Conservation (phyloP, 1,284 basidiomycete genomes). For the Pseudozyma sp. region DNA sequence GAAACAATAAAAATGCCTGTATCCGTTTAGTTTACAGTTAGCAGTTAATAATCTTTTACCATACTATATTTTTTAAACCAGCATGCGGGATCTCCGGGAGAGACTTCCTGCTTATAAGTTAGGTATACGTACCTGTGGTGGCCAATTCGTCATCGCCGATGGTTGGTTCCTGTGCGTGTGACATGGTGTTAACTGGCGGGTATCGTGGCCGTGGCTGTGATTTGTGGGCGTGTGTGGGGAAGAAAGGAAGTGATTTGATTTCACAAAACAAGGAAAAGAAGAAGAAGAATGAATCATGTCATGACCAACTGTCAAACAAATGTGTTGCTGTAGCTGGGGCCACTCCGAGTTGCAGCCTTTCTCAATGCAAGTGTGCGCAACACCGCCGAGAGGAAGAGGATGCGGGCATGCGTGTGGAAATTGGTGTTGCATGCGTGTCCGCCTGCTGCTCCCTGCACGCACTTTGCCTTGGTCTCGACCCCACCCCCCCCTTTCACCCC, state of each 20-base stretch:
- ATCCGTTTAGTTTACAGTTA: not conserved
- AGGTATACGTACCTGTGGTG: constrained; percentile 38
- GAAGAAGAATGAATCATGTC: not conserved
- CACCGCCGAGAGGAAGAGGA: too few relatives aligned
- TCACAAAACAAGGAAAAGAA: constrained; percentile 8
- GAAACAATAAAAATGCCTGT: too few relatives aligned
- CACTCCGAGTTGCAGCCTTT: too few relatives aligned
- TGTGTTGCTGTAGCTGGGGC: too few relatives aligned
- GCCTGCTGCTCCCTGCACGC: not conserved
- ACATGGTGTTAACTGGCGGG: constrained; percentile 31
- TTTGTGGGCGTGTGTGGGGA: constrained; percentile 10
- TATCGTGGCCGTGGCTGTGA: constrained; percentile 6
- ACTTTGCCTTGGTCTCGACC: not conserved
- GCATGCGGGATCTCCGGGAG: too few relatives aligned
- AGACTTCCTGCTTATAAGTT: too few relatives aligned
- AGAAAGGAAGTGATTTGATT: not conserved
- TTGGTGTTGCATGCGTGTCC: not conserved
- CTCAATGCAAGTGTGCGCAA: too few relatives aligned
- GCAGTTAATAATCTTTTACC: too few relatives aligned
- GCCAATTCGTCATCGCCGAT: constrained; percentile 54
- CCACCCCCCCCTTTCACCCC: not conserved
- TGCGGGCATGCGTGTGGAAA: not conserved
- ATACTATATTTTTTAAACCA: too few relatives aligned
- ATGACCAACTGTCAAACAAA: too few relatives aligned
- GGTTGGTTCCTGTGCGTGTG: constrained; percentile 50